Evolutionary conservation across 805 yeast genomes (phyloP).

Genomic region (Barnettozyma sucrosica): DNA sequence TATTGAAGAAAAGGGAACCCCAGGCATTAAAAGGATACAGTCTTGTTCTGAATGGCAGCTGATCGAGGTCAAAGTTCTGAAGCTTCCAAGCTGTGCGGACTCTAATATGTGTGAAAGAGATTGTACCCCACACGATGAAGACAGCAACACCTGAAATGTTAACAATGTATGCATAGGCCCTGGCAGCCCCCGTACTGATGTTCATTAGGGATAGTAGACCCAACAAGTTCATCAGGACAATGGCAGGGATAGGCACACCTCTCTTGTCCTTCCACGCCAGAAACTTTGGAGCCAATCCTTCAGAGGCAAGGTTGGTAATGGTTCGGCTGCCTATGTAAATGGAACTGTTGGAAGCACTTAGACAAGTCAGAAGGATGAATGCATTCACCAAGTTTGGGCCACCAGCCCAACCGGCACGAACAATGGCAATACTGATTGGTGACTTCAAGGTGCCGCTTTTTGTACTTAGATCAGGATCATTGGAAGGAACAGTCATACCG

Average conservation of each 20-base stretch:
- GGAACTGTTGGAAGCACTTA: conserved; percentile 65
- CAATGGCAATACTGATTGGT: conserved; percentile 68
- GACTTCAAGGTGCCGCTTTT: conserved; percentile 34
- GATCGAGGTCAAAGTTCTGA: conserved; percentile 59
- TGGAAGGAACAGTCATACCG: conserved; percentile 10
- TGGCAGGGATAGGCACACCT: conserved; percentile 64
- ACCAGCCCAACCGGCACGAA: conserved; percentile 58
- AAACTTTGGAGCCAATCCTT: conserved; percentile 53
- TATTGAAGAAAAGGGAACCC: conserved; percentile 33
- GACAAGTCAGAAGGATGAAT: conserved; percentile 56
- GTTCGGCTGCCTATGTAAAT: conserved; percentile 68
- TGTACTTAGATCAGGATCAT: conserved; percentile 7
- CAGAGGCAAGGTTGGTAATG: conserved; percentile 55
- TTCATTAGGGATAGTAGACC: conserved; percentile 63
- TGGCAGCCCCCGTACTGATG: conserved; percentile 44
- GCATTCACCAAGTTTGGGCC: conserved; percentile 70
- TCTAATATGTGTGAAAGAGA: conserved; percentile 57
- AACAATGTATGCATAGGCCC: conserved; percentile 65
- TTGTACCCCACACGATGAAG: conserved; percentile 65
- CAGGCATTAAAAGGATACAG: conserved; percentile 39
- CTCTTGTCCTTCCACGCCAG: conserved; percentile 44
- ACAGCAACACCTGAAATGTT: conserved; percentile 75
- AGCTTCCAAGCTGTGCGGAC: conserved; percentile 59
- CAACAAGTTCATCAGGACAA: conserved; percentile 48
- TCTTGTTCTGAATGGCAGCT: conserved; percentile 67